Base-by-base conservation (phyloP, 306 rosid genomes). In the Gynostemma pentaphyllum region DNA sequence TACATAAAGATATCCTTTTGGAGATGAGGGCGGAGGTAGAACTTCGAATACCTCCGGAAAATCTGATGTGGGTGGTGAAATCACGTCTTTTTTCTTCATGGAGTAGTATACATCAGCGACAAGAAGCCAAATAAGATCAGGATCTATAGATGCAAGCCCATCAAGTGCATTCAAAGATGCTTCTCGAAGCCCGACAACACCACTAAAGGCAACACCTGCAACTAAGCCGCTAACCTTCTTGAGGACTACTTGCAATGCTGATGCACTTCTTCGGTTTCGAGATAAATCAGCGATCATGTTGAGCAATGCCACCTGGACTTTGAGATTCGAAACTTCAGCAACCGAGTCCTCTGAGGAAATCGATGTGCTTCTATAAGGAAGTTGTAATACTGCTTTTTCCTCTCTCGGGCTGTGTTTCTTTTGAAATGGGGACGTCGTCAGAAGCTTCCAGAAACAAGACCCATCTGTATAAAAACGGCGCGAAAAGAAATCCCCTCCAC, bases 71-170 rank as follows among this genome's bases (percentile, higher is more conserved):
- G 85, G 90, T 1, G 87, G 85, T 7, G 83, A 45, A 66, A 76
- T 70, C 45, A 50, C 53, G 22, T 79, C 73, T 15, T 76, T n/a
- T n/a, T n/a, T 82, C 73, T 71, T 82, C 71, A 53, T 45, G 44
- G 90, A 70, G 80, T 79, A 86, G 75, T 86, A 92, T 39, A 88
- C 73, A 70, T 92, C 98, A 22, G 94, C 96, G 29, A 92, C 57
- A 27, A 92, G 96, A 86, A 92, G 90, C 98, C 96, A 92, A 61
- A 88, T 72, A 28, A 88, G 96, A 85, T 92, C 98, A 19, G 98
- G 77, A 62, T 92, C 95, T 18, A 92, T 68, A 11, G 78, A 84
- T 11, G 95, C 95, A 69, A 92, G 84, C 26, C 96, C 98, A 10
- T 64, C 71, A 46, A 92, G 95, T 54, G 98, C 85, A 70, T 82